Conservation (phyloP, 2,329 filamentous ascomycete genomes). For the Mycosphaerella sp. region DNA sequence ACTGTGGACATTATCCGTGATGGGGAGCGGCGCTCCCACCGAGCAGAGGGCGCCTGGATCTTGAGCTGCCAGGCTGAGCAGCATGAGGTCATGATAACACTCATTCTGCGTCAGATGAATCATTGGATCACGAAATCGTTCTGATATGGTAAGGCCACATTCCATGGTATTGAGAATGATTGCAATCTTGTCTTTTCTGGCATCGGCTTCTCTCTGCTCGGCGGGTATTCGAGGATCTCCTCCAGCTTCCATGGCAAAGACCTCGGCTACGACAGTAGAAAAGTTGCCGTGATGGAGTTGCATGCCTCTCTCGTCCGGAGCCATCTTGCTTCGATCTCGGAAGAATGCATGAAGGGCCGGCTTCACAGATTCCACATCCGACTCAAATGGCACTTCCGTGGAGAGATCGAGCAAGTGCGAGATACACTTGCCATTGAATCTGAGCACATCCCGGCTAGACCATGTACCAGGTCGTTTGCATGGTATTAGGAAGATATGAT, state of each 20-base stretch:
- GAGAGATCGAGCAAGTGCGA: slow-evolving; percentile 38
- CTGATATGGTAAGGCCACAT: slow-evolving; percentile 36
- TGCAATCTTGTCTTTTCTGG: slow-evolving; percentile 40
- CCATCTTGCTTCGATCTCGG: slow-evolving; percentile 30
- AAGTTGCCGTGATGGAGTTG: slow-evolving; percentile 32
- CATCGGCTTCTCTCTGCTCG: slow-evolving; percentile 37
- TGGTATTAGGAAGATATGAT: slow-evolving; percentile 40
- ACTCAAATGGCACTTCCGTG: slow-evolving; percentile 31
- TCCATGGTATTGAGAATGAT: slow-evolving; percentile 40
- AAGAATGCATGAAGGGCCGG: slow-evolving; percentile 34
- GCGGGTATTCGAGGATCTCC: slow-evolving; percentile 39
- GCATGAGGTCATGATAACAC: slow-evolving; percentile 38
- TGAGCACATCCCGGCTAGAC: slow-evolving; percentile 27
- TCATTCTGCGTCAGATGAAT: slow-evolving; percentile 34
- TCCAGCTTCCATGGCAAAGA: slow-evolving; percentile 39
- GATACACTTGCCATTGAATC: slow-evolving; percentile 40
- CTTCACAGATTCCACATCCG: slow-evolving; percentile 30
- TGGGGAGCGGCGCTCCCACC: slow-evolving; percentile 30
- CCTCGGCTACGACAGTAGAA: slow-evolving; percentile 35
- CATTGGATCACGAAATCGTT: slow-evolving; percentile 23
- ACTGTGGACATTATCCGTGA: slow-evolving; percentile 19
- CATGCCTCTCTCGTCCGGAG: slow-evolving; percentile 19
- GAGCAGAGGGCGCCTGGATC: slow-evolving; percentile 40
- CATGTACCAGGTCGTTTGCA: slow-evolving; percentile 26
- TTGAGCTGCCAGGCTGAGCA: slow-evolving; percentile 38